phyloP scores from a whole-genome alignment of 805 yeast genomes.

The Cyberlindnera lachancei region DNA sequence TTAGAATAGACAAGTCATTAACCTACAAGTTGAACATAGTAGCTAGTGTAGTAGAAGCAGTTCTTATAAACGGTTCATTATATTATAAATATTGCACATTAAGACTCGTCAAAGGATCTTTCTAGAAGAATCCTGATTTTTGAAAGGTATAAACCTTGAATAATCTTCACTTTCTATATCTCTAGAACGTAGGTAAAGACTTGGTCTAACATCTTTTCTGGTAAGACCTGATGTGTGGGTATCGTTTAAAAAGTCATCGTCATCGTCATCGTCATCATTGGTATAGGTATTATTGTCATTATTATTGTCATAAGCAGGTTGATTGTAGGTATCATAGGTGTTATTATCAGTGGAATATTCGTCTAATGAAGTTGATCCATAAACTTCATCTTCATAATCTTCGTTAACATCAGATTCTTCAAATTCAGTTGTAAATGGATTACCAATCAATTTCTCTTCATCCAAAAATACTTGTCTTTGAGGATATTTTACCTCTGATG shows the following conservation, averaged over 20 bases:
- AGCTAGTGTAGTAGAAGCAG: too few relatives aligned
- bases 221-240: constrained; percentile 3
- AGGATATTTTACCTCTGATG: too few relatives aligned
- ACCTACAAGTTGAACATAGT: too few relatives aligned
- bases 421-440: neutral
- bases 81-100: too few relatives aligned
- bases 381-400: neutral
- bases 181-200: constrained; percentile 15
- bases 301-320: too few relatives aligned
- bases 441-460: constrained; percentile 8
- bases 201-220: constrained; percentile 12
- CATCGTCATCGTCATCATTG: constrained; percentile 1
- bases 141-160: constrained; percentile 1
- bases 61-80: too few relatives aligned
- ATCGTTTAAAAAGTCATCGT: constrained; percentile 1
- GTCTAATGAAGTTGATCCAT: neutral
- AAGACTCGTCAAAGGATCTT: neutral
- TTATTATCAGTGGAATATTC: too few relatives aligned
- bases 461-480: constrained; percentile 5
- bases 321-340: too few relatives aligned
- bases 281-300: neutral
- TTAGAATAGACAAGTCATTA: neutral
- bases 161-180: constrained; percentile 22
- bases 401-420: neutral
- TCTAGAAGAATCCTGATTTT: neutral